A percentile compares a stretch with the other conserved stretches of the same genome.
These are phyloP conservation scores for Firmiana major DNA, from an alignment of 345 rosid species.

Conservation along the genomic window DNA sequence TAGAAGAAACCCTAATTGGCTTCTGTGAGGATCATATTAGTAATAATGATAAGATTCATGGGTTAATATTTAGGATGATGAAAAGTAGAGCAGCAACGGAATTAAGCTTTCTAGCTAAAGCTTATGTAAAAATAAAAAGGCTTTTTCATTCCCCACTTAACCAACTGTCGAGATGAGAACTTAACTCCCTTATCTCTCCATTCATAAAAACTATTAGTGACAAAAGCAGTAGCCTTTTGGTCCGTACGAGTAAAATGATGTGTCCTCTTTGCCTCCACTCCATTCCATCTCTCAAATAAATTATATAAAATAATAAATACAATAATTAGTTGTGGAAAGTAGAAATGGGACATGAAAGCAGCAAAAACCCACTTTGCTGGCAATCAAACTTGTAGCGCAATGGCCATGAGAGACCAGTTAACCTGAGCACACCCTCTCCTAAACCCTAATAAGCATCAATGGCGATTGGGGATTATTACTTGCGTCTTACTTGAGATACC, in stretches of 20 bases:
- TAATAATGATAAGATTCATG: constrained; percentile 10
- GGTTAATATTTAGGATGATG: not conserved
- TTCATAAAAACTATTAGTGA: not conserved
- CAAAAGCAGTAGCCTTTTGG: not conserved
- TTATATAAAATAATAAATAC: not conserved
- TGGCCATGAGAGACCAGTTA: too few species aligned
- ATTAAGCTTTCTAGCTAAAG: not conserved
- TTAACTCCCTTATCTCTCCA: not conserved
- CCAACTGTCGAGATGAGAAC: constrained; percentile 34
- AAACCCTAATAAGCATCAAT: too few species aligned
- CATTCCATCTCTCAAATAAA: not conserved
- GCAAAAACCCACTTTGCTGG: constrained; percentile 21
- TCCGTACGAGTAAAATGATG: constrained; percentile 28
- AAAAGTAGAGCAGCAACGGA: not conserved
- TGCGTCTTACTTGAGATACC: too few species aligned
- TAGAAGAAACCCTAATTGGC: not conserved
- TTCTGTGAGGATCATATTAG: not conserved
- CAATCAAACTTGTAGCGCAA: constrained; percentile 15
- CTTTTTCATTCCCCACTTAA: not conserved
- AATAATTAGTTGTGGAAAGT: not conserved
- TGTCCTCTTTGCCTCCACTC: constrained; percentile 15
- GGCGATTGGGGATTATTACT: too few species aligned
- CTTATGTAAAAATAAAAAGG: not conserved
- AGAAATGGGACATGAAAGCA: constrained; percentile 13
- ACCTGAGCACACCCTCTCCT: too few species aligned